phyloP scores from a whole-genome alignment of 2,329 filamentous ascomycete genomes.

The Geosmithia morbida region DNA sequence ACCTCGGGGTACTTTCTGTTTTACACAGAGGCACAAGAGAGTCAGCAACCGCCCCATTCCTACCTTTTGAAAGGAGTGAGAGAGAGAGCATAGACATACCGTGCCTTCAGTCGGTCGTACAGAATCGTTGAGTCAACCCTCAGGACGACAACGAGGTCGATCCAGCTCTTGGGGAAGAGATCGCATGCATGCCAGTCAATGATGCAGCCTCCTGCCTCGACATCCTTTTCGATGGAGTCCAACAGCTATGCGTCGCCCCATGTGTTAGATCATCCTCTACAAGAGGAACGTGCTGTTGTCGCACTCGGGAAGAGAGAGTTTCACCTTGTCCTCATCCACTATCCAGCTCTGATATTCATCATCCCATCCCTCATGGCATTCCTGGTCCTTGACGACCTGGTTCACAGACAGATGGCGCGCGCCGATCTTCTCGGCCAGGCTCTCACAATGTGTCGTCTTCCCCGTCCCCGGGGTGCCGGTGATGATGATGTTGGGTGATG shows the following conservation, averaged over 20 bases:
- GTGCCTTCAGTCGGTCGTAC: constrained; percentile 67
- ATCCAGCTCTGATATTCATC: constrained; percentile 79
- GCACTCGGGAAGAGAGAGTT: constrained; percentile 4
- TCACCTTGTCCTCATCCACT: constrained; percentile 89
- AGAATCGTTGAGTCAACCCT: constrained; percentile 66
- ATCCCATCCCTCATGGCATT: constrained; percentile 78
- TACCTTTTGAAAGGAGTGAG: not conserved
- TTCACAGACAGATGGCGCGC: constrained; percentile 81
- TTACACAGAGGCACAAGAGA: not conserved
- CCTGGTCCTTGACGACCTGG: constrained; percentile 76
- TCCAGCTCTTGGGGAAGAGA: constrained; percentile 82
- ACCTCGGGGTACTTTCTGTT: constrained; percentile 62
- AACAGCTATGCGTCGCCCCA: constrained; percentile 42
- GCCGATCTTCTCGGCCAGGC: constrained; percentile 60
- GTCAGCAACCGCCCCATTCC: not conserved
- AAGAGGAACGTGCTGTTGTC: not conserved
- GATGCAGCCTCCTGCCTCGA: constrained; percentile 66
- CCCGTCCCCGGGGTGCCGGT: constrained; percentile 93
- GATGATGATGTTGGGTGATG: constrained; percentile 75
- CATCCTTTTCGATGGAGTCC: constrained; percentile 75
- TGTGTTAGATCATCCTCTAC: not conserved
- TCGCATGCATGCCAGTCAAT: constrained; percentile 99
- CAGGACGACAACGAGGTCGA: constrained; percentile 88
- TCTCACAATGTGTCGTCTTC: constrained; percentile 85
- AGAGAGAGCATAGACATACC: constrained; percentile 29